Percentiles rank a stretch among this genome's conserved stretches.
phyloP scores from a whole-genome alignment of 495 filamentous ascomycete genomes.

The Aspergillus indologenus region DNA sequence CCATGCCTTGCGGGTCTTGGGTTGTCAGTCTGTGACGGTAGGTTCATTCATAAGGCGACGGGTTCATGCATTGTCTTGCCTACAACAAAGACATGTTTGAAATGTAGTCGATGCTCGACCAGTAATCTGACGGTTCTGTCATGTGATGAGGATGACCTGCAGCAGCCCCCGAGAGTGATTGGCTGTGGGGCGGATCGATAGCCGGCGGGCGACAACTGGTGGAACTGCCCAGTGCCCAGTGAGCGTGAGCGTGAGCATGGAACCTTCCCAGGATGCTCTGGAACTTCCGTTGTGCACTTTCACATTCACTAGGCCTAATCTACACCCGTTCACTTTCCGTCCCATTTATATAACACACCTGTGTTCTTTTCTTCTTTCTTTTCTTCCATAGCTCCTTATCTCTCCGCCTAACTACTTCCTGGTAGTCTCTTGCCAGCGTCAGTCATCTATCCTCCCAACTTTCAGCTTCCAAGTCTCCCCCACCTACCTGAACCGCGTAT shows the following conservation, averaged over 20 bases:
- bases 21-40: neutral
- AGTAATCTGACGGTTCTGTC: neutral
- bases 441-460: neutral
- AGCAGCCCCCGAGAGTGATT: constrained; percentile 12
- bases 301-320: neutral
- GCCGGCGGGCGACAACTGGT: neutral
- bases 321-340: neutral
- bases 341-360: neutral
- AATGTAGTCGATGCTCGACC: neutral
- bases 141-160: constrained; percentile 10
- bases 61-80: neutral
- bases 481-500: neutral
- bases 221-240: no score
- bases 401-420: neutral
- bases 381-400: constrained; percentile 4
- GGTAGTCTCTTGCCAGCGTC: constrained; percentile 7
- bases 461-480: neutral
- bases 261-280: neutral
- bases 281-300: constrained; percentile 7
- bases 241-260: no score
- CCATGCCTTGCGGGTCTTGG: no score
- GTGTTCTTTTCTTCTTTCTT: constrained; percentile 6
- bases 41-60: neutral
- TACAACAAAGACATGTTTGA: neutral
- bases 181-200: constrained; percentile 19